Evolutionary conservation across 2,329 filamentous ascomycete species (phyloP), one percentile per base, ranked within the genome.

Genomic region (Exophiala sideris): DNA sequence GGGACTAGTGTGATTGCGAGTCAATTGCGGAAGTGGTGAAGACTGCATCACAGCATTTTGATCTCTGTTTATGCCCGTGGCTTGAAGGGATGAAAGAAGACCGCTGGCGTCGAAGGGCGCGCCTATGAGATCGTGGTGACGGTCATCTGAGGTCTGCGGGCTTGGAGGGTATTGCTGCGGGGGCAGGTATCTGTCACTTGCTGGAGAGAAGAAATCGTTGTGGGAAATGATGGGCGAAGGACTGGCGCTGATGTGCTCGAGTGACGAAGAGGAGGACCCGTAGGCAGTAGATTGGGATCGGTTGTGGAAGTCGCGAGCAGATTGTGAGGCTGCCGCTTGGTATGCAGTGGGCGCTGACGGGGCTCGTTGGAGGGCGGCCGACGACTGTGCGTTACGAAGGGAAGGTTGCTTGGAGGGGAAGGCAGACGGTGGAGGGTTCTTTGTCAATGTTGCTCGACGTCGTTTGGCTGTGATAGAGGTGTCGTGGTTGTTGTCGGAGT

Each of bases 1-100:
- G 59, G 82, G 76, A 57, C 73, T 79, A 57, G 82, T 76, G 65
- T 80, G 77, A 59, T 75, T 71, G 38, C 75, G 68, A 47, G 65
- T 71, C 33, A 74, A 68, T 38, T 71, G 71, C n/a, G 76, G 75
- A 34, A 74, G 73, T 46, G 72, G 71, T 61, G 70, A 70, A 51
- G 68, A 67, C 49, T 68, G 64, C 48, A 67, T 55, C 35, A 42
- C 60, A 50, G 56, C 53, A 59, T 68, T 46, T 39, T 59, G 48
- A 12, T 48, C 48, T 18, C 41, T 51, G 44, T 52, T 58, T 21
- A 50, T 54, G 24, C 35, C 40, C 38, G 55, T 24, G 44, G 46
- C 50, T 52, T 62, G 56, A 34, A 62, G 57, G 11, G 60, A 59
- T 10, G 53, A 56, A 62, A 75, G 65, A 67, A 75, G 73, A 54